Percentiles rank a stretch among this genome's conserved stretches.
Evolutionary conservation across 2,329 filamentous ascomycete species (phyloP).

Genomic region (Monosporascus sp.): DNA sequence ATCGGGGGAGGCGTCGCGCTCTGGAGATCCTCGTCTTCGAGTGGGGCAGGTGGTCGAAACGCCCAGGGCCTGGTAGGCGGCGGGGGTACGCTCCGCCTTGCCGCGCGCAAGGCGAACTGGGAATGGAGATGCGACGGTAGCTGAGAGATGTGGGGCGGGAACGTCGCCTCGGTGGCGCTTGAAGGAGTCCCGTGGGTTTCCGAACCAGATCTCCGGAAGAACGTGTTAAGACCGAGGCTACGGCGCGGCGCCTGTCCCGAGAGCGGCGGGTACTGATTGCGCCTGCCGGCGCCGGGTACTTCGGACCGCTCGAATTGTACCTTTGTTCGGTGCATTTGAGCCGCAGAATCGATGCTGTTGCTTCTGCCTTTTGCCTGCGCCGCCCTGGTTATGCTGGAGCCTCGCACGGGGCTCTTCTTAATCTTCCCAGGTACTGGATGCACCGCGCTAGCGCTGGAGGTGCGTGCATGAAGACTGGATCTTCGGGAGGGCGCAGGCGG

Average conservation of each 20-base stretch:
- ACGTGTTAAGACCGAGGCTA: conserved; percentile 39
- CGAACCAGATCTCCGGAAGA: conserved; percentile 47
- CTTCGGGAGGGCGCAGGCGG: conserved; percentile 47
- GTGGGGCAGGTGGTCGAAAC: conserved; percentile 34
- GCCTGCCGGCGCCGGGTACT: conserved; percentile 25
- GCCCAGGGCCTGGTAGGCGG: conserved; percentile 23
- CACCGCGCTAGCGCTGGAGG: conserved; percentile 25
- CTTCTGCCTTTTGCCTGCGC: conserved; percentile 17
- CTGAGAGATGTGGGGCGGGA: conserved; percentile 16
- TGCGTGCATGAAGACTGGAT: conserved; percentile 48
- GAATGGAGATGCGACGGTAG: conserved; percentile 5
- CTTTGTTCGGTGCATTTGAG: conserved; percentile 9
- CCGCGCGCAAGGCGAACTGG: conserved; percentile 9
- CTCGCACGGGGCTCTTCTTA: conserved; percentile 16
- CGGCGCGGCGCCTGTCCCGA: conserved; percentile 38
- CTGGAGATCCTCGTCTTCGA: conserved; percentile 36
- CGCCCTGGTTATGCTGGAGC: conserved; percentile 2
- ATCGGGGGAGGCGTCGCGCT: conserved; percentile 55
- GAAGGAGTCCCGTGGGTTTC: conserved; percentile 23
- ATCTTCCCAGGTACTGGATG: conserved; percentile 11
- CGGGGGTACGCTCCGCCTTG: conserved; percentile 25
- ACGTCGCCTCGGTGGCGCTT: conserved; percentile 11
- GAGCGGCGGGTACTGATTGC: conserved; percentile 46
- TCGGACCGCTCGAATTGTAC: conserved; percentile 12
- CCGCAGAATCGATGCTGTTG: conserved; percentile 24